Evolutionary conservation across 1,139 yeast species (phyloP).

Genomic region (Nematodospora anomalae): DNA sequence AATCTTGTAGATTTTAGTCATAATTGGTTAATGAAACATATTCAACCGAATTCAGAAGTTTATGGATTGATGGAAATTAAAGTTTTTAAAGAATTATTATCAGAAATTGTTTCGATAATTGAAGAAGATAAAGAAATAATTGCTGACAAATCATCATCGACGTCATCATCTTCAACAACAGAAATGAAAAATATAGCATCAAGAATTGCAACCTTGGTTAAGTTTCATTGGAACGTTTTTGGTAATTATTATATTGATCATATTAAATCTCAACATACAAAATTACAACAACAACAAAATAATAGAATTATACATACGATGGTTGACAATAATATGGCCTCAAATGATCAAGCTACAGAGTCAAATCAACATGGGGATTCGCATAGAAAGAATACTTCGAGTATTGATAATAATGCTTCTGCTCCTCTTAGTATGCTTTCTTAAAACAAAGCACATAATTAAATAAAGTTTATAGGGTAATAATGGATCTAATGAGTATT

Average conservation of each 20-base stretch:
- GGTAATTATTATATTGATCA: conserved; percentile 46
- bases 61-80: conserved; percentile 76
- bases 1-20: conserved; percentile 62
- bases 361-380: conserved; percentile 3
- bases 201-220: conserved; percentile 57
- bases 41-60: conserved; percentile 79
- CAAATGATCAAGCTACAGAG: conserved; percentile 1
- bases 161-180: conserved; percentile 5
- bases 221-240: conserved; percentile 77
- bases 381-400: conserved; percentile 5
- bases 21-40: conserved; percentile 81
- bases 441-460: conserved; percentile 1
- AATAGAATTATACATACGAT: conserved; percentile 5
- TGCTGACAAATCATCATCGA: conserved; percentile 2
- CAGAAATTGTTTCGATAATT: conserved; percentile 28
- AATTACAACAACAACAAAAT: conserved; percentile 12
- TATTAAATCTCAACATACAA: conserved; percentile 15
- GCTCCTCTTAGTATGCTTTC: conserved; percentile 16
- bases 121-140: conserved; percentile 15
- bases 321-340: conserved; percentile 6
- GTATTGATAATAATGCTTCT: conserved; percentile 12
- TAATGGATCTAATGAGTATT: too few species aligned
- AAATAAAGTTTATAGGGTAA: too few species aligned
- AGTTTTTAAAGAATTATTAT: conserved; percentile 52
- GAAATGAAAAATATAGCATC: conserved; percentile 52